Evolutionary conservation across 2,329 filamentous ascomycete species (phyloP).

Genomic region (Hymenoscyphus occultus): DNA sequence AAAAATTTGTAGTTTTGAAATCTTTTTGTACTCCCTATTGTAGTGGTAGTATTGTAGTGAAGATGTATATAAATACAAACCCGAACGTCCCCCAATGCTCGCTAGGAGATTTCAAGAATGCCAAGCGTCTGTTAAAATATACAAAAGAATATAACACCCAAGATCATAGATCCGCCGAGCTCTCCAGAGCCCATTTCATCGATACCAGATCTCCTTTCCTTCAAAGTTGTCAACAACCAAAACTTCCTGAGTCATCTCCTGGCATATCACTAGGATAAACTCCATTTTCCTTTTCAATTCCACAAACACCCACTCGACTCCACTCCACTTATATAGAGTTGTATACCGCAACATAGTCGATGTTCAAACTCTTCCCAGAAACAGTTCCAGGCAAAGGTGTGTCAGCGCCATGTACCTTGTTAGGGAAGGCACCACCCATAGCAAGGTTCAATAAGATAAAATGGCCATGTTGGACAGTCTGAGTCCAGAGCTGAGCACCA

Average conservation of each 20-base stretch:
- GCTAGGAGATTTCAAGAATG: neutral
- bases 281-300: neutral
- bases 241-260: neutral
- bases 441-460: conserved; percentile 42
- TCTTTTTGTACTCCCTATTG: no score
- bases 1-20: no score
- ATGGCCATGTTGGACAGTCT: conserved; percentile 33
- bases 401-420: neutral
- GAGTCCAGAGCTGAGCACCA: conserved; percentile 34
- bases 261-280: neutral
- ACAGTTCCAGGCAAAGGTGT: conserved; percentile 2
- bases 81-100: neutral
- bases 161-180: neutral
- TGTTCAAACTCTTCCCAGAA: neutral
- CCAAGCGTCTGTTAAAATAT: neutral
- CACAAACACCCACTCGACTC: neutral
- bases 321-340: conserved; percentile 1
- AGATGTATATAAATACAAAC: no score
- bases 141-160: neutral
- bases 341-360: conserved; percentile 8
- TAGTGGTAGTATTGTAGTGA: no score
- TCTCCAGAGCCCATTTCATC: neutral
- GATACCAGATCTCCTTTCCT: no score
- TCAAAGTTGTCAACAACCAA: neutral
- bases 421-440: conserved; percentile 35